These are phyloP conservation scores for Claviceps africana DNA, from an alignment of 2,329 filamentous ascomycete genomes.

Conservation along the genomic window DNA sequence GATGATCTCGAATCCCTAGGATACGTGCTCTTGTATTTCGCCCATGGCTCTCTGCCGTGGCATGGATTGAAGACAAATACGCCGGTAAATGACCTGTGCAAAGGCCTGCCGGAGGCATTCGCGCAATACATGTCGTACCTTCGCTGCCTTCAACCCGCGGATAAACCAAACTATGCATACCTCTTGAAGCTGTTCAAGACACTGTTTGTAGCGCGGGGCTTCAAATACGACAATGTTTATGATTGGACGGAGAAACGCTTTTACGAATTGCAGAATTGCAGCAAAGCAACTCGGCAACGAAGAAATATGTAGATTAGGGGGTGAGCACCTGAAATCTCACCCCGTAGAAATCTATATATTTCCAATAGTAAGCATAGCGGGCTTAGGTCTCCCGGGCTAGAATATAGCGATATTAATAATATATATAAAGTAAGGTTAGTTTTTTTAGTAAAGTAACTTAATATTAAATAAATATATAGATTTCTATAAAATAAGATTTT, in stretches of 20 bases:
- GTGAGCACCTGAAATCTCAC: too few relatives aligned
- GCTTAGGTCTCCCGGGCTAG: too few relatives aligned
- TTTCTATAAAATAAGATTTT: too few relatives aligned
- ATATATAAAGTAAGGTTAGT: too few relatives aligned
- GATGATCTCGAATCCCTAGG: slow-evolving; percentile 4
- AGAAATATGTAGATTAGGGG: too few relatives aligned
- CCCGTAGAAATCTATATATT: too few relatives aligned
- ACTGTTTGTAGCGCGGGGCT: slow-evolving; percentile 55
- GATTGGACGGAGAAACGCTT: slow-evolving; percentile 46
- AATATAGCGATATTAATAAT: too few relatives aligned
- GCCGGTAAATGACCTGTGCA: slow-evolving; percentile 56
- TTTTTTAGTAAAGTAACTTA: too few relatives aligned
- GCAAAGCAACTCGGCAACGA: not conserved
- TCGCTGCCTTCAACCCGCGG: slow-evolving; percentile 56
- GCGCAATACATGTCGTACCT: slow-evolving; percentile 66
- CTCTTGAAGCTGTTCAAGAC: slow-evolving; percentile 64
- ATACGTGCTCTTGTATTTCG: slow-evolving; percentile 2
- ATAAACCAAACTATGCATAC: slow-evolving; percentile 65
- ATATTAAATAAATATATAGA: too few relatives aligned
- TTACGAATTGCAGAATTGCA: slow-evolving; percentile 3
- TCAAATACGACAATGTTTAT: slow-evolving; percentile 67
- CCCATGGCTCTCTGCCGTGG: slow-evolving; percentile 1
- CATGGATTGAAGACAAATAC: slow-evolving; percentile 24
- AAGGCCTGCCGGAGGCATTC: slow-evolving; percentile 62
- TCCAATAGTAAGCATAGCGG: too few relatives aligned